Percentiles rank a stretch among this genome's conserved stretches.
phyloP scores from a whole-genome alignment of 2,329 filamentous ascomycete species.

The Penicillium sp. region DNA sequence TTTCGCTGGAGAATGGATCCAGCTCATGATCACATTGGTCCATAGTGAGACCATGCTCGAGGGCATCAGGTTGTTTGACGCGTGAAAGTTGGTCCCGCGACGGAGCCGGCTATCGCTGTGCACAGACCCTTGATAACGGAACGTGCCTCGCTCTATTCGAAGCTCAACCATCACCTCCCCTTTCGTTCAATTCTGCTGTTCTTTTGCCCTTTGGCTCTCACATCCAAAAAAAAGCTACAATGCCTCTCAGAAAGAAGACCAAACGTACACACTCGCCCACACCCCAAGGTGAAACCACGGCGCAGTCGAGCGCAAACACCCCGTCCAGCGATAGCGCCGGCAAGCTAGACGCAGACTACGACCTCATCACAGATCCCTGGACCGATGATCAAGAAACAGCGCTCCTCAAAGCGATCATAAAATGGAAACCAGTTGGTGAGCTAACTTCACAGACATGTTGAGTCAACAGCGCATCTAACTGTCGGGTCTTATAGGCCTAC shows the following conservation, averaged over 20 bases:
- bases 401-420: constrained; percentile 86
- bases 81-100: constrained; percentile 18
- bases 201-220: background rate
- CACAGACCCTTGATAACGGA: constrained; percentile 28
- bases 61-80: constrained; percentile 7
- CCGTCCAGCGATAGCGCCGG: constrained; percentile 31
- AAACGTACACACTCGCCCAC: constrained; percentile 44
- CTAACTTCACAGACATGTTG: constrained; percentile 10
- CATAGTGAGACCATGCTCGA: constrained; percentile 27
- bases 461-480: constrained; percentile 3
- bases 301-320: constrained; percentile 29
- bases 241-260: constrained; percentile 61
- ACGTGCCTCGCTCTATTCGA: constrained; percentile 7
- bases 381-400: constrained; percentile 94
- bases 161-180: background rate
- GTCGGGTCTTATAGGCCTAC: constrained; percentile 60
- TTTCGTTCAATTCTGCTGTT: background rate
- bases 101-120: constrained; percentile 21
- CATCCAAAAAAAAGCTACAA: constrained; percentile 11
- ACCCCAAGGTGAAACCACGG: constrained; percentile 29
- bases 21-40: constrained; percentile 23
- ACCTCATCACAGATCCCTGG: constrained; percentile 71
- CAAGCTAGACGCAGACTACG: constrained; percentile 42
- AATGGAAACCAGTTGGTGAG: constrained; percentile 91
- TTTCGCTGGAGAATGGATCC: constrained; percentile 38